Percentiles rank a stretch among this genome's conserved stretches.
phyloP scores from a whole-genome alignment of 331 rosid species.

The Phaseolus coccineus region DNA sequence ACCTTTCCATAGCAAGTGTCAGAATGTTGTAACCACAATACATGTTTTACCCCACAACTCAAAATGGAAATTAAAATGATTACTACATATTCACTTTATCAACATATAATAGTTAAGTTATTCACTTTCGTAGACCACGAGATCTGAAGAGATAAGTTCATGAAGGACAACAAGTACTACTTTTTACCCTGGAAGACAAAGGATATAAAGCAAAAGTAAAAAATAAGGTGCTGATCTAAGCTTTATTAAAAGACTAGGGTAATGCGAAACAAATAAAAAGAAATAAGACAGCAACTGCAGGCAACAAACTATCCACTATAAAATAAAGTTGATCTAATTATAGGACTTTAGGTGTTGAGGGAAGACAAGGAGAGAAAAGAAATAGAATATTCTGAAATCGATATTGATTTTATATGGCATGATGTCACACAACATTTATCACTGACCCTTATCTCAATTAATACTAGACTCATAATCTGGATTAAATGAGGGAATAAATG shows the following conservation, averaged over 20 bases:
- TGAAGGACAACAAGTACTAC: neutral
- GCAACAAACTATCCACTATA: constrained; percentile 9
- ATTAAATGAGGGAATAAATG: constrained; percentile 9
- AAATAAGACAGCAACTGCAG: neutral
- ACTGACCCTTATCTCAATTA: neutral
- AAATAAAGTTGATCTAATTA: neutral
- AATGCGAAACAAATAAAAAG: neutral
- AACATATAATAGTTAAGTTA: neutral
- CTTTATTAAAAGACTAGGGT: neutral
- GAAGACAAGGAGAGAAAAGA: neutral
- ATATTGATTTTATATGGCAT: neutral
- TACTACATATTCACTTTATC: neutral
- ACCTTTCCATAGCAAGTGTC: neutral
- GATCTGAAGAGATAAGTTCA: neutral
- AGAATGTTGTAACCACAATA: neutral
- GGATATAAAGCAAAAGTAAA: neutral
- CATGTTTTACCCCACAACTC: neutral
- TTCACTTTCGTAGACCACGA: neutral
- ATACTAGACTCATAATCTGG: neutral
- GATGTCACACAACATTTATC: neutral
- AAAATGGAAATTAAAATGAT: neutral
- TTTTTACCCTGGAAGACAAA: neutral
- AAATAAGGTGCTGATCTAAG: neutral
- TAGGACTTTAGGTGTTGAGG: neutral
- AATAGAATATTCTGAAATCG: constrained; percentile 2